Conservation (phyloP, 116 monocot genomes). For the Dioscorea cayenensis region DNA sequence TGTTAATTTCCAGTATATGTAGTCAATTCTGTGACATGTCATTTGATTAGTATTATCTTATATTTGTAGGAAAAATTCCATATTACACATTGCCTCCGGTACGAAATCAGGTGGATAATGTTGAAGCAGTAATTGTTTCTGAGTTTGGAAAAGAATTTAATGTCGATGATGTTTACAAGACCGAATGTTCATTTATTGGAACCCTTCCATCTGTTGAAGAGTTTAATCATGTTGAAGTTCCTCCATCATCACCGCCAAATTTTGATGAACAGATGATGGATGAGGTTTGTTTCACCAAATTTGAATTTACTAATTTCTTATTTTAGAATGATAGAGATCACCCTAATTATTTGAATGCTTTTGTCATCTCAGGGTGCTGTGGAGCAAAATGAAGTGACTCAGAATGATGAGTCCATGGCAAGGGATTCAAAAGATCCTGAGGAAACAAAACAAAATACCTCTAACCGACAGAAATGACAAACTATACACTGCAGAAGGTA, state of each 20-base stretch:
- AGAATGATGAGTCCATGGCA: constrained; percentile 37
- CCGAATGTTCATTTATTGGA: constrained; percentile 68
- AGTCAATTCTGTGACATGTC: not conserved
- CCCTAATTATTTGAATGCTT: not conserved
- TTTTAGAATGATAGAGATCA: not conserved
- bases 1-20: not conserved
- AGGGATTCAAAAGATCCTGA: constrained; percentile 8
- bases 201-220: constrained; percentile 67
- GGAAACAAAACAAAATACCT: constrained; percentile 23
- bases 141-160: constrained; percentile 86
- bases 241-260: constrained; percentile 41
- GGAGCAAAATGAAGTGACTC: constrained; percentile 11
- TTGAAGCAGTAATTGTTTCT: constrained; percentile 40
- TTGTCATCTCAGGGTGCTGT: constrained; percentile 28
- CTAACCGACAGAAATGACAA: constrained; percentile 55
- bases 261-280: constrained; percentile 71
- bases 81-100: constrained; percentile 85
- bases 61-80: constrained; percentile 72
- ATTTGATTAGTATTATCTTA: not conserved
- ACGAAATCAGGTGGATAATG: constrained; percentile 30
- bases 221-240: constrained; percentile 72
- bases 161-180: constrained; percentile 78
- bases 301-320: not conserved
- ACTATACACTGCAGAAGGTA: constrained; percentile 76
- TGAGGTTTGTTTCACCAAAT: constrained; percentile 26